phyloP scores from a whole-genome alignment of 1,284 basidiomycete species.

The Trametes pubescens region DNA sequence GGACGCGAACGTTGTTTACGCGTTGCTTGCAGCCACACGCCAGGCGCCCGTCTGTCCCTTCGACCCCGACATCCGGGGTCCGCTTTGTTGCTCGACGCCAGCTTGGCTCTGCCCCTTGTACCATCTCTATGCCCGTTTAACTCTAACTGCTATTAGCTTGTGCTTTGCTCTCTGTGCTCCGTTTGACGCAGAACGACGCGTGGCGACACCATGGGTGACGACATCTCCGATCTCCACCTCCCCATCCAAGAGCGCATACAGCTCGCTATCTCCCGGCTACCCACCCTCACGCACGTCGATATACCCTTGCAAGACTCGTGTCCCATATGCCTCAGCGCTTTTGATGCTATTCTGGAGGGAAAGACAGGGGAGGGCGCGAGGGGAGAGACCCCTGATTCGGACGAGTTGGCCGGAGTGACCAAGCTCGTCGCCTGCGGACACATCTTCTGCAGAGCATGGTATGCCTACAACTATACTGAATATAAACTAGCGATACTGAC shows the following conservation, averaged over 20 bases:
- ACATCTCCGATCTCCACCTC: conserved; percentile 30
- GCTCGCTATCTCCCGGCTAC: conserved; percentile 50
- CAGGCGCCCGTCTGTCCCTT: conserved; percentile 10
- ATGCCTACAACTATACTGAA: no score
- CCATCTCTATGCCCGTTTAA: conserved; percentile 15
- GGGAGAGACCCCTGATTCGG: conserved; percentile 25
- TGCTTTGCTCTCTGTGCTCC: background rate
- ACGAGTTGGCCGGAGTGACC: conserved; percentile 55
- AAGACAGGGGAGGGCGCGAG: conserved; percentile 33
- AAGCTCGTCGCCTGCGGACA: conserved; percentile 67
- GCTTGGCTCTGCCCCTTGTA: background rate
- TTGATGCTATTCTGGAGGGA: conserved; percentile 53
- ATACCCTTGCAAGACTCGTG: conserved; percentile 61
- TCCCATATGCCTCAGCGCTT: conserved; percentile 68
- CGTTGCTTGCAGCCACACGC: conserved; percentile 31
- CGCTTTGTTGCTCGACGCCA: background rate
- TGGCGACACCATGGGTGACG: conserved; percentile 17
- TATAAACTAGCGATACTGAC: background rate
- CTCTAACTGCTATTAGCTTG: background rate
- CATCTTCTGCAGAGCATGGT: conserved; percentile 74
- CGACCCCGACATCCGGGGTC: conserved; percentile 11
- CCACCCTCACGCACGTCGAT: conserved; percentile 51
- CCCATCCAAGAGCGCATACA: conserved; percentile 37
- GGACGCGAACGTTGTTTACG: conserved; percentile 45
- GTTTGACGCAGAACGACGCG: background rate